Conservation (phyloP, 2,329 filamentous ascomycete genomes). For the Aspergillus sp. region DNA sequence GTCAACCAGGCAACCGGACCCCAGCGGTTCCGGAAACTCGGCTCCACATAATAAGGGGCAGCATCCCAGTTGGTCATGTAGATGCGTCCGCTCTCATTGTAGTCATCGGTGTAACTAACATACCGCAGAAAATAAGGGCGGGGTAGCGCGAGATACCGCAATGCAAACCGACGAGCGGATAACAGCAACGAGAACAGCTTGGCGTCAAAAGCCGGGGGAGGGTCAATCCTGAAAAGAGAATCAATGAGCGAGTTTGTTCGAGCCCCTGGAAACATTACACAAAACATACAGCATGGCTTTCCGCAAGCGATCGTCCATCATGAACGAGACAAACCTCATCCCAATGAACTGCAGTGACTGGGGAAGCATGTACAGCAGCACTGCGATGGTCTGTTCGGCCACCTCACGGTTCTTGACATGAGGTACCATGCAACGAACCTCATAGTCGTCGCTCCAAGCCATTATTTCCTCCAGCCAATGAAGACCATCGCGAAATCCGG, state of each 20-base stretch:
- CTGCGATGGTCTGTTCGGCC: constrained; percentile 60
- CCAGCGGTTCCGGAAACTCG: constrained; percentile 64
- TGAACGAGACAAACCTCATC: constrained; percentile 54
- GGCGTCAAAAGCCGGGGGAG: constrained; percentile 37
- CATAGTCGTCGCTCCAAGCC: constrained; percentile 59
- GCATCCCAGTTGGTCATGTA: constrained; percentile 57
- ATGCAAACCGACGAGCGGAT: constrained; percentile 53
- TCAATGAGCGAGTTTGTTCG: background rate
- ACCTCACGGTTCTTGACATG: constrained; percentile 51
- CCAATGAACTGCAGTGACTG: constrained; percentile 49
- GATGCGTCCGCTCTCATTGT: constrained; percentile 58
- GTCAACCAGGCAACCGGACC: constrained; percentile 57
- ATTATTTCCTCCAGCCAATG: constrained; percentile 56
- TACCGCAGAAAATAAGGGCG: constrained; percentile 48
- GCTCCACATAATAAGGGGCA: constrained; percentile 65
- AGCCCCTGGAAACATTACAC: background rate
- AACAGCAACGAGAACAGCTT: constrained; percentile 52
- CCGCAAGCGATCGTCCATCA: constrained; percentile 66
- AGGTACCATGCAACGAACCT: constrained; percentile 60
- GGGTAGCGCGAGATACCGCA: constrained; percentile 63
- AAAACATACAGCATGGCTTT: constrained; percentile 63
- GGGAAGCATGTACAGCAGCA: constrained; percentile 62
- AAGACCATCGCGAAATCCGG: constrained; percentile 52
- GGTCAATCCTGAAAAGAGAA: constrained; percentile 36
- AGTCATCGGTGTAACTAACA: constrained; percentile 45